Conservation (phyloP, 2,329 filamentous ascomycete genomes). For the Monilinia laxa region DNA sequence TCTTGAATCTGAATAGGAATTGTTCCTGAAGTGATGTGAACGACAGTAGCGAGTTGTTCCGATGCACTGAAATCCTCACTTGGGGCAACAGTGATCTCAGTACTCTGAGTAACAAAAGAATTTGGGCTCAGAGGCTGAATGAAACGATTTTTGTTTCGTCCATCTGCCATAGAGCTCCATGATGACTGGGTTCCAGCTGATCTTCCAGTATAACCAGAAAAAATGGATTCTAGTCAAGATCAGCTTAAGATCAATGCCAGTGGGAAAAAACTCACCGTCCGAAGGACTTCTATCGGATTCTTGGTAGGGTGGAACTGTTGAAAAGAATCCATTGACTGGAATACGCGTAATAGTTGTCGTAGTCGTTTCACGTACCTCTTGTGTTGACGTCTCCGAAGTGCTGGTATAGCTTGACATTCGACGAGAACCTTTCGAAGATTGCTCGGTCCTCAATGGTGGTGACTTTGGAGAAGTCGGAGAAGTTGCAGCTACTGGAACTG, state of each 20-base stretch:
- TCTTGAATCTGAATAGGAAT: constrained; percentile 30
- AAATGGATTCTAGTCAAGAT: constrained; percentile 45
- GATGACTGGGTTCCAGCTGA: constrained; percentile 41
- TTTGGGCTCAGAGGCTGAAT: constrained; percentile 46
- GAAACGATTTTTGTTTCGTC: constrained; percentile 31
- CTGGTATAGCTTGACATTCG: constrained; percentile 30
- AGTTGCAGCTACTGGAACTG: not conserved
- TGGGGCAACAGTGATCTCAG: constrained; percentile 43
- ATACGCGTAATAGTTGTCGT: constrained; percentile 24
- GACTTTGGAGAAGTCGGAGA: constrained; percentile 23
- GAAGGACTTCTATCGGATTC: constrained; percentile 28
- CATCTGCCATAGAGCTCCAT: constrained; percentile 40
- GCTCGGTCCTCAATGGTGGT: constrained; percentile 17
- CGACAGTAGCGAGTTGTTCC: constrained; percentile 42
- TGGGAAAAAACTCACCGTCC: constrained; percentile 28
- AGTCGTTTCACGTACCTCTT: constrained; percentile 22
- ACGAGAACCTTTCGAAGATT: constrained; percentile 24
- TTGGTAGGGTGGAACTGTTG: constrained; percentile 23
- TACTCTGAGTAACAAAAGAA: constrained; percentile 47
- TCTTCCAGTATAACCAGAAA: constrained; percentile 48
- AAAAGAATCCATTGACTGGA: constrained; percentile 24
- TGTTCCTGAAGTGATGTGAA: constrained; percentile 40
- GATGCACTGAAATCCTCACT: constrained; percentile 38
- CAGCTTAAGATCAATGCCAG: constrained; percentile 22
- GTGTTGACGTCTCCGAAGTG: constrained; percentile 25